Percentiles rank a stretch among this genome's conserved stretches.
Conservation (phyloP, 352 stramenopile species). For the Globisporangium emineosum region DNA sequence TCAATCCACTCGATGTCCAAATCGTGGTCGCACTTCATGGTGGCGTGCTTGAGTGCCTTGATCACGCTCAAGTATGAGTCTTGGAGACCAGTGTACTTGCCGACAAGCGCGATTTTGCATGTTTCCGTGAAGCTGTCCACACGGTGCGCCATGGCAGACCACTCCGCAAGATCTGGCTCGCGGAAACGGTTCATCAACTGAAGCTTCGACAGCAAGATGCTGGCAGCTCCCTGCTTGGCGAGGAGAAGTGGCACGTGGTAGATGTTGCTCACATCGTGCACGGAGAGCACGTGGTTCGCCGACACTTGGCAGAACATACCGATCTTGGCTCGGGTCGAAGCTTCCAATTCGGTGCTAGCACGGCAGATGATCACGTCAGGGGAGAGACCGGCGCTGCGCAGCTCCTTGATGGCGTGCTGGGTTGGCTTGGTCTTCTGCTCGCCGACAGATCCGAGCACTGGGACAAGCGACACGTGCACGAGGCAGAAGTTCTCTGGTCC, state of each 20-base stretch:
- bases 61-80: constrained; percentile 99
- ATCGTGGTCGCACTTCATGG: constrained; percentile 92
- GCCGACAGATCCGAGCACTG: constrained; percentile 96
- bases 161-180: constrained; percentile 75
- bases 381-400: constrained; percentile 94
- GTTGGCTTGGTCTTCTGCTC: constrained; percentile 99
- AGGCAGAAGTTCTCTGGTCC: constrained; percentile 97
- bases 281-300: constrained; percentile 93
- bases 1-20: constrained; percentile 98
- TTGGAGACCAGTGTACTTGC: constrained; percentile 99
- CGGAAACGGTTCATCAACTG: constrained; percentile 89
- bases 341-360: constrained; percentile 88
- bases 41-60: constrained; percentile 95
- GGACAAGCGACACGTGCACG: constrained; percentile 99
- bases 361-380: constrained; percentile 98
- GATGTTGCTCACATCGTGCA: constrained; percentile 99
- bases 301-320: constrained; percentile 98
- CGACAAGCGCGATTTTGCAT: constrained; percentile 97
- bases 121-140: constrained; percentile 90
- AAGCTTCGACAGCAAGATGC: constrained; percentile 91
- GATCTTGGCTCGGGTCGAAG: constrained; percentile 95
- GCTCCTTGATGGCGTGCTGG: constrained; percentile 99
- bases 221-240: constrained; percentile 93
- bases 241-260: constrained; percentile 99
- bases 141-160: constrained; percentile 91